Evolutionary conservation across 164 flowering plant species (phyloP).

Genomic region (Warburgia ugandensis): DNA sequence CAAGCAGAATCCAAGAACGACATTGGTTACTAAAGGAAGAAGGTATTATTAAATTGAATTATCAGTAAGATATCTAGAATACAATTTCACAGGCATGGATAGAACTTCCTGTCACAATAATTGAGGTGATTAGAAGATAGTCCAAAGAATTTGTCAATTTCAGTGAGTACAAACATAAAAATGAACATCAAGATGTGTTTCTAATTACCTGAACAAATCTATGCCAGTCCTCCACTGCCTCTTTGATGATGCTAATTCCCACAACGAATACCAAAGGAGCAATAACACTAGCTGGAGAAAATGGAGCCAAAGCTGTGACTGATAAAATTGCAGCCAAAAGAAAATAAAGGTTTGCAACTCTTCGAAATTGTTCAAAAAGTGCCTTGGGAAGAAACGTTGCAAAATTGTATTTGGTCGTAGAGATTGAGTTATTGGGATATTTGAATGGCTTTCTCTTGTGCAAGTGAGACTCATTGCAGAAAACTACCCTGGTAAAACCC

Average conservation of each 20-base stretch:
- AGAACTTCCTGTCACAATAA: too few species aligned
- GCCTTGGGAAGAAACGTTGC: conserved; percentile 55
- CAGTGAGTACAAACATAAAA: neutral
- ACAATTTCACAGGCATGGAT: too few species aligned
- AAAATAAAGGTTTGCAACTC: conserved; percentile 69
- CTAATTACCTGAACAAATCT: conserved; percentile 45
- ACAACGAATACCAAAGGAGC: conserved; percentile 60
- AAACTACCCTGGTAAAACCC: conserved; percentile 50
- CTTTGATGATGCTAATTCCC: conserved; percentile 59
- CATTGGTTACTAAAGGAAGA: too few species aligned
- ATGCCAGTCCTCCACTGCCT: conserved; percentile 65
- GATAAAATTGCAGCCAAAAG: conserved; percentile 45
- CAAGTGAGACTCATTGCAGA: conserved; percentile 43
- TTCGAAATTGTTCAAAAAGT: conserved; percentile 55
- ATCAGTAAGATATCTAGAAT: too few species aligned
- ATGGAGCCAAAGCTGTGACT: conserved; percentile 31
- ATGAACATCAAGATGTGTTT: neutral
- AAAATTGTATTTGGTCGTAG: conserved; percentile 53
- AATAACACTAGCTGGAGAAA: conserved; percentile 34
- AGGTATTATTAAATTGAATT: too few species aligned
- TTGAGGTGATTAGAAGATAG: neutral
- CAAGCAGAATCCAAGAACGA: too few species aligned
- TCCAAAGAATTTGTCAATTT: neutral
- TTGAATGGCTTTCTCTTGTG: conserved; percentile 30
- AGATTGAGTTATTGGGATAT: conserved; percentile 37